phyloP scores from a whole-genome alignment of 1,284 basidiomycete genomes.

The Ceratobasidium sp. region DNA sequence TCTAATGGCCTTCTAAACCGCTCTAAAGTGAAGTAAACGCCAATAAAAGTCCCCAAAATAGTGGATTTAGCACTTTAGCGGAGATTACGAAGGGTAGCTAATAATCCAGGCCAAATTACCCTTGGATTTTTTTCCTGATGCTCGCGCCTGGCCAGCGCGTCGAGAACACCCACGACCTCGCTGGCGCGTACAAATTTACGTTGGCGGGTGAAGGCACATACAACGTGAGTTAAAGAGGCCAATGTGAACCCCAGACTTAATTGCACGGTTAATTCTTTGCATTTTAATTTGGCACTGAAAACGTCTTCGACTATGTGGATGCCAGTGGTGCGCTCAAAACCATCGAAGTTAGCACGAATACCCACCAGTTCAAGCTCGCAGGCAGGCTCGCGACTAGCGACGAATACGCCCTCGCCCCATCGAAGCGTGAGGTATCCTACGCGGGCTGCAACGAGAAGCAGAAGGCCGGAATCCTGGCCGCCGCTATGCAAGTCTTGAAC shows the following conservation, averaged over 20 bases:
- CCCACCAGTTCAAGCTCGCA: constrained; percentile 31
- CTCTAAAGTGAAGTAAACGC: no score
- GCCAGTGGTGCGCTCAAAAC: constrained; percentile 29
- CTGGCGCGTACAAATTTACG: constrained; percentile 48
- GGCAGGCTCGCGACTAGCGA: constrained; percentile 43
- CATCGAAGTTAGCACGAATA: constrained; percentile 32
- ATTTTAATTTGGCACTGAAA: constrained; percentile 29
- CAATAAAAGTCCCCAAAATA: no score
- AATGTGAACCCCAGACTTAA: no score
- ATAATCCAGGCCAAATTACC: no score
- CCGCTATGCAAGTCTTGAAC: constrained; percentile 23
- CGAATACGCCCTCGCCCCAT: not conserved
- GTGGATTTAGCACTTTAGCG: no score
- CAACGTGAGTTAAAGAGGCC: not conserved
- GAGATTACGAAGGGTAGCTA: no score
- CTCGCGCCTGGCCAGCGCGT: constrained; percentile 46
- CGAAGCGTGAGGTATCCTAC: constrained; percentile 29
- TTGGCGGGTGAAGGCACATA: constrained; percentile 39
- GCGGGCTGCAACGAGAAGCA: constrained; percentile 35
- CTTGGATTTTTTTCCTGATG: no score
- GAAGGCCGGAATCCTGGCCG: not conserved
- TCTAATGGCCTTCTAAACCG: no score
- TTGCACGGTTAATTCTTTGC: no score
- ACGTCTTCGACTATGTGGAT: constrained; percentile 40
- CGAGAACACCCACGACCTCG: constrained; percentile 43